Conservation (phyloP, 495 filamentous ascomycete genomes). For the Lasiosphaeria miniovina region DNA sequence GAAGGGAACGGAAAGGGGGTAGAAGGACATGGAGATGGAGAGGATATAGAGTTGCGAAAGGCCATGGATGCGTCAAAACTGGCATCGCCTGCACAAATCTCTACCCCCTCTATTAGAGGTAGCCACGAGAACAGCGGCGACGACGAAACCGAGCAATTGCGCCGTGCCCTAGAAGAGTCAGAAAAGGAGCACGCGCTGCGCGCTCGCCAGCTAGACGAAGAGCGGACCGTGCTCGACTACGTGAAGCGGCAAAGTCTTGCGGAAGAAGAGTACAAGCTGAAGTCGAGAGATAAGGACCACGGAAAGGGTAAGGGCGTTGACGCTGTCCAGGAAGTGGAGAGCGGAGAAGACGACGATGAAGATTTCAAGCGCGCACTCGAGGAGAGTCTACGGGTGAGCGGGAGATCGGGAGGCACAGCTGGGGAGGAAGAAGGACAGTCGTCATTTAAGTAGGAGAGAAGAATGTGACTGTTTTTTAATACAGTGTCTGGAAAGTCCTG, state of each 20-base stretch:
- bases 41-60: conserved; percentile 48
- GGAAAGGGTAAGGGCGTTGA: conserved; percentile 14
- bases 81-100: neutral
- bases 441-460: neutral
- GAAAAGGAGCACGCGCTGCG: conserved; percentile 37
- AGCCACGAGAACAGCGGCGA: neutral
- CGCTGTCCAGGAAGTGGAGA: conserved; percentile 13
- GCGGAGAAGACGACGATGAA: conserved; percentile 40
- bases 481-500: too few species aligned
- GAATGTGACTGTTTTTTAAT: neutral
- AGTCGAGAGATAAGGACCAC: conserved; percentile 17
- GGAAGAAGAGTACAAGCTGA: conserved; percentile 53
- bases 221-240: conserved; percentile 72
- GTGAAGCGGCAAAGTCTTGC: conserved; percentile 73
- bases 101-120: neutral
- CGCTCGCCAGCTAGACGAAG: conserved; percentile 54
- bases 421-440: neutral
- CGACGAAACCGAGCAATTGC: conserved; percentile 45
- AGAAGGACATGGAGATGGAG: neutral
- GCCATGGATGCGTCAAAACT: conserved; percentile 44
- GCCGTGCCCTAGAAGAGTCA: conserved; percentile 47
- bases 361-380: conserved; percentile 45
- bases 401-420: neutral
- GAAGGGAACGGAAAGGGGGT: neutral
- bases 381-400: conserved; percentile 34